A percentile compares a stretch with the other conserved stretches of the same genome.
phyloP scores from a whole-genome alignment of 2,329 filamentous ascomycete genomes.

The Penicillium concentricum region DNA sequence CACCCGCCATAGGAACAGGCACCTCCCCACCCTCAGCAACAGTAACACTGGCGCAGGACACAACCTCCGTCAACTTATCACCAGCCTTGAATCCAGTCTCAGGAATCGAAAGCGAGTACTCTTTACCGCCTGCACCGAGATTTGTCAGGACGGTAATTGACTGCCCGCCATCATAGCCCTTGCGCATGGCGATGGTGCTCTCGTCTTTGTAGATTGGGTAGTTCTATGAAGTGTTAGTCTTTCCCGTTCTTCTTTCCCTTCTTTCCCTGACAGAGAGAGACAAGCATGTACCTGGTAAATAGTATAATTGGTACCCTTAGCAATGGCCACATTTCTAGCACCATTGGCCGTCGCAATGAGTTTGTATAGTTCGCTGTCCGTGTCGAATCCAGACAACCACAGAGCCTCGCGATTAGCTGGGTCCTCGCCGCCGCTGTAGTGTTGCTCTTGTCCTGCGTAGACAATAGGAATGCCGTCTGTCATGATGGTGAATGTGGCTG shows the following conservation, averaged over 20 bases:
- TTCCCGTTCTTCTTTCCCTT: background rate
- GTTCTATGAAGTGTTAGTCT: constrained; percentile 23
- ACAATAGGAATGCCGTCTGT: constrained; percentile 61
- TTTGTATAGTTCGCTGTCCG: constrained; percentile 48
- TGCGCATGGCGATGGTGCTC: constrained; percentile 46
- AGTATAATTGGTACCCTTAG: constrained; percentile 37
- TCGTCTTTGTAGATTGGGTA: constrained; percentile 46
- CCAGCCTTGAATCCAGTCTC: constrained; percentile 28
- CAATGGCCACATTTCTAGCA: constrained; percentile 48
- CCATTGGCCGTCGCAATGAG: constrained; percentile 50
- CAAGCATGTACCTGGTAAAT: constrained; percentile 32
- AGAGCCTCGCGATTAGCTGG: constrained; percentile 56
- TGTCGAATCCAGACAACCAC: constrained; percentile 55
- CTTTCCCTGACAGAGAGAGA: background rate
- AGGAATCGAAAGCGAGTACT: constrained; percentile 27
- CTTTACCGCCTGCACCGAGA: constrained; percentile 34
- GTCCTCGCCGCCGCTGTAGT: constrained; percentile 50
- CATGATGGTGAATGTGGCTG: constrained; percentile 60
- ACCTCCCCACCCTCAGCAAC: constrained; percentile 47
- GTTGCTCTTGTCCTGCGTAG: constrained; percentile 66
- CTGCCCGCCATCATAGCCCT: constrained; percentile 42
- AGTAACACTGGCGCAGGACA: constrained; percentile 44
- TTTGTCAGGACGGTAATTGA: constrained; percentile 44
- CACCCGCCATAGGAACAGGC: constrained; percentile 43
- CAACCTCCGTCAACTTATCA: constrained; percentile 26